Base-by-base conservation (phyloP, 371 early-diverging fungal genomes). In the Apophysomyces sp. region DNA sequence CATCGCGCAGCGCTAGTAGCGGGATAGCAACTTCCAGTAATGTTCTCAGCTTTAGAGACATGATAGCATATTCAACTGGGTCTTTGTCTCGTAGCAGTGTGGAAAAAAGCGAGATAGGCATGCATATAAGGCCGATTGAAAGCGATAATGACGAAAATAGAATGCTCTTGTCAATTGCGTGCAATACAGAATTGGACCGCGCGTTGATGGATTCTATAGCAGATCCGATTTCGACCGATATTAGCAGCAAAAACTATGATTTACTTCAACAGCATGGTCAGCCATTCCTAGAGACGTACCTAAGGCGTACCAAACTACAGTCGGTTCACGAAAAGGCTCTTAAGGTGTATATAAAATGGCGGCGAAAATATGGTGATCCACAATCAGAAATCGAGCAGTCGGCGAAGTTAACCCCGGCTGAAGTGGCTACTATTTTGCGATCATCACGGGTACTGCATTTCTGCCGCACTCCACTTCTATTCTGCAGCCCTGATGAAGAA, bases 391-490 rank as follows among this genome's bases (percentile, higher is more conserved):
- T 68, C 0, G 71, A 72, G 2, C 68, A 56, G 12, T 24, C 73
- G 11, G 84, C 86, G 37, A 77, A 78, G 21, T 63, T 86, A 59
- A 71, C 78, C 13, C 62, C 68, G 15, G 66, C 67, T 1, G 89
- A 88, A 57, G 68, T 88, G 18, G 71, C 75, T 0, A 84, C 80
- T 27, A 84, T 87, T 53, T 59, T 89, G 54, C 77, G 87, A 18
- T 85, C 87, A 0, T 83, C 88, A 3, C 67, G 88, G 51, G 61
- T 87, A 13, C 65, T 89, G 11, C 89, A 88, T 60, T 86, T 86
- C 55, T 88, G 89, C 57, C 77, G 89, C 13, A 86, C 89, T 0
- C 86, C 86, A 2, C 57, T 87, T 3, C 52, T 84, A 16, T 87
- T 89, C 55, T 83, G 81, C 31, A 73, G 83, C 61, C 77, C 66